Evolutionary conservation across 208 protist genomes (phyloP).

Genomic region (Crithidia thermophila): DNA sequence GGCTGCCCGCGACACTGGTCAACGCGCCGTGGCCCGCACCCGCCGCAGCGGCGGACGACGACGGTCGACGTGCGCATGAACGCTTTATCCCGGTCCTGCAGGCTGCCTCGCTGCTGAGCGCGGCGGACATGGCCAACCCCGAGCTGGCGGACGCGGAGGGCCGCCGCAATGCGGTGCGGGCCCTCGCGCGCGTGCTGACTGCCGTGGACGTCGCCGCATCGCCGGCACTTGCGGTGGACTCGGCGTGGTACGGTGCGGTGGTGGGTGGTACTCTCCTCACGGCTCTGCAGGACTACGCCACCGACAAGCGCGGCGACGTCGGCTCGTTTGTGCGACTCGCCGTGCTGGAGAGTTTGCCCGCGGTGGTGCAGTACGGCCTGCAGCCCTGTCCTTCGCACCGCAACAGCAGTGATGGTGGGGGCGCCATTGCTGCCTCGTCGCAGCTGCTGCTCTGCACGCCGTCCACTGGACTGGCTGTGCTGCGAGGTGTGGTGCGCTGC

Average conservation of each 20-base stretch:
- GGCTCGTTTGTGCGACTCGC: constrained; percentile 97
- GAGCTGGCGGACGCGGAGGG: constrained; percentile 89
- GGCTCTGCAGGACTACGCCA: constrained; percentile 91
- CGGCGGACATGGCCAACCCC: constrained; percentile 38
- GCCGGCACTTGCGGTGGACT: constrained; percentile 13
- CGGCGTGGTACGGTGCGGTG: constrained; percentile 30
- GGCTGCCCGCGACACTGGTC: constrained; percentile 59
- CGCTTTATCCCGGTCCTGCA: constrained; percentile 22
- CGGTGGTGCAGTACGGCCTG: constrained; percentile 53
- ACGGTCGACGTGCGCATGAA: constrained; percentile 5
- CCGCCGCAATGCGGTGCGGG: constrained; percentile 88
- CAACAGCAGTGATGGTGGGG: background rate
- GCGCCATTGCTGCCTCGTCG: background rate
- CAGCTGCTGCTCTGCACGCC: constrained; percentile 22
- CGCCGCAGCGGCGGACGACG: constrained; percentile 1
- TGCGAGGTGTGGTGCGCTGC: constrained; percentile 80
- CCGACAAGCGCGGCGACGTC: constrained; percentile 97
- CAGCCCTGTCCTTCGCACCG: background rate
- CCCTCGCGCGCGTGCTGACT: constrained; percentile 51
- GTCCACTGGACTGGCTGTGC: constrained; percentile 21
- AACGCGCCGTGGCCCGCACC: constrained; percentile 28
- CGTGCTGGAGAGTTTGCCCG: constrained; percentile 68
- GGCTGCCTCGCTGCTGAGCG: constrained; percentile 22
- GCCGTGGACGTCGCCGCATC: constrained; percentile 26
- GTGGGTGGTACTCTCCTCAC: constrained; percentile 65